Base-by-base conservation (phyloP, 2,329 filamentous ascomycete genomes). In the Calonectria fujianensis region DNA sequence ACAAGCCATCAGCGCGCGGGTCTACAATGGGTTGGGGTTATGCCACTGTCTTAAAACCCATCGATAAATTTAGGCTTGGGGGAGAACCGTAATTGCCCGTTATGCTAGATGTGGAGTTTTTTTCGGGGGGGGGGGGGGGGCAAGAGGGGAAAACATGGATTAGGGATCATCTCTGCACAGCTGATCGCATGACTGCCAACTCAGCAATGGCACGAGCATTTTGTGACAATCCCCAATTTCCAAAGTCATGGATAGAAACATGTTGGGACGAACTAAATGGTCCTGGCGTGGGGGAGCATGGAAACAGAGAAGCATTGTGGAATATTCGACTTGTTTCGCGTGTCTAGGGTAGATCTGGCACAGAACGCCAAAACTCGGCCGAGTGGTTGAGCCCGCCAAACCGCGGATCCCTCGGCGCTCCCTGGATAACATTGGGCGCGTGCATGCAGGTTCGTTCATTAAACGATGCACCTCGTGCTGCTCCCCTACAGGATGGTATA, bases 361-460 rank as follows among this genome's bases (percentile, higher is more conserved):
- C 24, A 14, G 24, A 24, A 39, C 37, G 16, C 57, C 57, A 20
- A 29, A 29, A 16, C 37, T 63, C n/a, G 57, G 37, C 37, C 57
- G 37, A 63, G 57, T 20, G 24, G 57, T 39, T 18, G 35, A 41
- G 24, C 24, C 16, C 16, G 35, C 14, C 35, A 41, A 29, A 41
- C n/a, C 27, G 57, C 57, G 35, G 18, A 63, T 41, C 35, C 31
- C 57, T 29, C 35, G 13, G 57, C 24, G 35, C 37, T 41, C 37
- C 24, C 35, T 39, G 16, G 14, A 63, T 13, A 39, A 27, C 27
- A 39, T 50, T 65, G 39, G 18, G 18, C 18, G 61, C 18, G 61
- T 24, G 39, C 41, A 51, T 69, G 66, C 24, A 63, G 50, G 35
- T 51, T 73, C 71, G 35, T 51, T 73, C 71, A 73, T 73, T 64